phyloP scores from a whole-genome alignment of 2,329 filamentous ascomycete species.

The Beauveria scarabaeidicola region DNA sequence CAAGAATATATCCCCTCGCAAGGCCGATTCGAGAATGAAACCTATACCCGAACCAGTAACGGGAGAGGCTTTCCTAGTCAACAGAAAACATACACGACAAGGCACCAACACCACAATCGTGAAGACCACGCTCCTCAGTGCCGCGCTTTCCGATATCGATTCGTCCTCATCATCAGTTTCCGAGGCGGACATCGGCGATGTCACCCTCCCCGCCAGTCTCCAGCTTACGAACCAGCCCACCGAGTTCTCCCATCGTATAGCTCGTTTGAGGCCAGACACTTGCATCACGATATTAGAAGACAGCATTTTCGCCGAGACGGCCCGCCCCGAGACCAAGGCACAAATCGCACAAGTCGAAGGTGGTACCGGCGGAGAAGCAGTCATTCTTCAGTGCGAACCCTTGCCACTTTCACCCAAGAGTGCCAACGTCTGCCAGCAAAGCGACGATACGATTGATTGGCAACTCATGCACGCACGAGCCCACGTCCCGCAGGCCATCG shows the following conservation, averaged over 20 bases:
- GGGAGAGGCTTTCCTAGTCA: background rate
- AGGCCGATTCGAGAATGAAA: background rate
- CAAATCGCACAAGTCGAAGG: background rate
- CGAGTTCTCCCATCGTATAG: conserved; percentile 4
- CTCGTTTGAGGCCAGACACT: conserved; percentile 1
- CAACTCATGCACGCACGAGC: background rate
- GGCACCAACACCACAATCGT: background rate
- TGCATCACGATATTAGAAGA: conserved; percentile 8
- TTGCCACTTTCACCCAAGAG: background rate
- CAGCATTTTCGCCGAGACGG: background rate
- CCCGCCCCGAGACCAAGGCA: background rate
- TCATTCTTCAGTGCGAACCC: too few relatives aligned
- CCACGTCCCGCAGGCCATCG: background rate
- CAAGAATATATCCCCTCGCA: conserved; percentile 5
- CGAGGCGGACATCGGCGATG: conserved; percentile 7
- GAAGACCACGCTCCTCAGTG: background rate
- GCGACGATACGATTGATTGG: background rate
- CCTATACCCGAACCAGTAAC: background rate
- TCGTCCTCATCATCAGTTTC: background rate
- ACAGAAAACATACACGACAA: background rate
- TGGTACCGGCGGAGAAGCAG: background rate
- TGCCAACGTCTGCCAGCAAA: background rate
- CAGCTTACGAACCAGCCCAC: conserved; percentile 4
- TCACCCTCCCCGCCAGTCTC: conserved; percentile 7
- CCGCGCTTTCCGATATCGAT: background rate